Percentiles rank a stretch among this genome's conserved stretches.
Conservation (phyloP, 2,329 filamentous ascomycete species). For the Scolecobasidium constrictum region DNA sequence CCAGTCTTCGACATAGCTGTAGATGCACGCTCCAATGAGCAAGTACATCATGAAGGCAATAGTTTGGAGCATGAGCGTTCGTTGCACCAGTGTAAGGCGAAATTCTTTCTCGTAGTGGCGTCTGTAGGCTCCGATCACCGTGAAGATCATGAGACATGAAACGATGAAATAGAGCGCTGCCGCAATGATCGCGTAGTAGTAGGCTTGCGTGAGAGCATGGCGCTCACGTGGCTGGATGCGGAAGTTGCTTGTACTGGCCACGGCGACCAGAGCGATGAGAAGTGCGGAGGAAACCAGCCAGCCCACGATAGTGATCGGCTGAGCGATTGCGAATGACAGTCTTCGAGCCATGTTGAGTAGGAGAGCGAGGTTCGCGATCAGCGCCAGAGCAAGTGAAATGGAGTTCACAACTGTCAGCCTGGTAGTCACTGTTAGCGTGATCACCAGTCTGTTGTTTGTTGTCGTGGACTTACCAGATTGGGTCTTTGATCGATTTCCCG, state of each 20-base stretch:
- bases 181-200: conserved; percentile 50
- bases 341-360: conserved; percentile 50
- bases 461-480: conserved; percentile 35
- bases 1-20: conserved; percentile 41
- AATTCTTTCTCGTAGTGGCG: conserved; percentile 47
- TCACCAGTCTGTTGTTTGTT: too few relatives aligned
- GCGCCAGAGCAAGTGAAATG: conserved; percentile 41
- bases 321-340: conserved; percentile 43
- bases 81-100: conserved; percentile 43
- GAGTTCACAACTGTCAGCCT: conserved; percentile 45
- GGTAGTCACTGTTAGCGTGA: background rate
- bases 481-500: conserved; percentile 39
- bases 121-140: conserved; percentile 42
- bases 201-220: conserved; percentile 43
- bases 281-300: conserved; percentile 44
- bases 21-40: conserved; percentile 35
- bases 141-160: conserved; percentile 42
- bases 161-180: conserved; percentile 46
- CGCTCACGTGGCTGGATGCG: conserved; percentile 28
- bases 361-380: conserved; percentile 43
- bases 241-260: conserved; percentile 32
- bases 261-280: conserved; percentile 40
- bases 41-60: conserved; percentile 39
- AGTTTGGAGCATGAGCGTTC: conserved; percentile 44
- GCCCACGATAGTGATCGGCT: conserved; percentile 50